Percentiles rank a stretch among this genome's conserved stretches.
Evolutionary conservation across 495 filamentous ascomycete species (phyloP).

Genomic region (Annulohypoxylon maeteangense): DNA sequence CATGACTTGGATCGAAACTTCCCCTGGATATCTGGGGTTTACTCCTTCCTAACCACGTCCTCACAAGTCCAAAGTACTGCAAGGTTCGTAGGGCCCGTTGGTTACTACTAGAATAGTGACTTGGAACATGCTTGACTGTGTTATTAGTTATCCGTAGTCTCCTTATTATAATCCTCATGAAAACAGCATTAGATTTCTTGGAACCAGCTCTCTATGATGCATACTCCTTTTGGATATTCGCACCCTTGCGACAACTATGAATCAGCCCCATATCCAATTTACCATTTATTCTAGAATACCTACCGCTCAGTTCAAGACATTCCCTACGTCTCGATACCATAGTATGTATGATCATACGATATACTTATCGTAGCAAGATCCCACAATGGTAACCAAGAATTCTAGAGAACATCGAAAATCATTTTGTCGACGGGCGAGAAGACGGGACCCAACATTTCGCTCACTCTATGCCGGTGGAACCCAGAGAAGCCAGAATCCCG

Average conservation of each 20-base stretch:
- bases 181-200: constrained; percentile 12
- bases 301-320: neutral
- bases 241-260: constrained; percentile 13
- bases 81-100: neutral
- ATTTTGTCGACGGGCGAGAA: constrained; percentile 24
- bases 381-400: constrained; percentile 16
- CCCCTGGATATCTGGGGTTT: neutral
- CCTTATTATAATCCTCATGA: neutral
- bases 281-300: constrained; percentile 12
- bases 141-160: neutral
- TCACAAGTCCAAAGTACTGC: neutral
- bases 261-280: constrained; percentile 15
- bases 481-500: neutral
- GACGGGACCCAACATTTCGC: neutral
- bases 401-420: constrained; percentile 17
- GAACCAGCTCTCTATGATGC: neutral
- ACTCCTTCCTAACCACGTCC: neutral
- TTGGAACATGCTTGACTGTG: neutral
- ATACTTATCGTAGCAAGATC: neutral
- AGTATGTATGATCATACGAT: constrained; percentile 6
- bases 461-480: neutral
- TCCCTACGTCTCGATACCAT: neutral
- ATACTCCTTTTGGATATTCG: constrained; percentile 12
- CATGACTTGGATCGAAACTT: constrained; percentile 5
- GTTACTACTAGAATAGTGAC: constrained; percentile 1